Evolutionary conservation across 345 rosid species (phyloP).

Genomic region (Bretschneidera sinensis): DNA sequence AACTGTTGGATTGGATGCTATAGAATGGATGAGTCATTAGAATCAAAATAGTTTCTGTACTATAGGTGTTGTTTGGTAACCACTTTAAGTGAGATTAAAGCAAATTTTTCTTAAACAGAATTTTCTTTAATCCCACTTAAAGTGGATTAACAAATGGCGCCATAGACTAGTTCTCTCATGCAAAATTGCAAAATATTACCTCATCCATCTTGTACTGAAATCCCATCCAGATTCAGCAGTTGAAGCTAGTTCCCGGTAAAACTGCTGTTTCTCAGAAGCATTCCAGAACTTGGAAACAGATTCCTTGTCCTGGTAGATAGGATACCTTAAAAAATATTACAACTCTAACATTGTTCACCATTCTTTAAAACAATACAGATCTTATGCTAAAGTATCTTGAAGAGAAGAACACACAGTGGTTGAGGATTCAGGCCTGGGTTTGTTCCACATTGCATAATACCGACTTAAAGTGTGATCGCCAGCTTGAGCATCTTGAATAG

Average conservation of each 20-base stretch:
- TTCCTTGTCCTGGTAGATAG: conserved; percentile 48
- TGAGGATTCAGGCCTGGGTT: conserved; percentile 79
- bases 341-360: not conserved
- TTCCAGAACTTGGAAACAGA: conserved; percentile 50
- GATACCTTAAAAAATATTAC: not conserved
- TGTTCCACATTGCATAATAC: conserved; percentile 89
- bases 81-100: no score
- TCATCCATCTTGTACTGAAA: conserved; percentile 95
- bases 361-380: not conserved
- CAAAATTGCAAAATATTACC: no score
- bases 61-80: no score
- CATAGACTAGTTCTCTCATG: no score
- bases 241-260: conserved; percentile 70
- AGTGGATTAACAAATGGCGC: no score
- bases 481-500: conserved; percentile 44
- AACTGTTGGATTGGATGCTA: no score
- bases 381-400: conserved; percentile 6
- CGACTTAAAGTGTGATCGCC: conserved; percentile 52
- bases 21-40: no score
- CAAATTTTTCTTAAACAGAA: no score
- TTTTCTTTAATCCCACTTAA: no score
- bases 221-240: no score
- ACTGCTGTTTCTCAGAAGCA: conserved; percentile 47
- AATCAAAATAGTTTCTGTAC: no score
- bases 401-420: conserved; percentile 42